Conservation (phyloP, 1,139 yeast genomes). For the Sugiyamaella paludigena region DNA sequence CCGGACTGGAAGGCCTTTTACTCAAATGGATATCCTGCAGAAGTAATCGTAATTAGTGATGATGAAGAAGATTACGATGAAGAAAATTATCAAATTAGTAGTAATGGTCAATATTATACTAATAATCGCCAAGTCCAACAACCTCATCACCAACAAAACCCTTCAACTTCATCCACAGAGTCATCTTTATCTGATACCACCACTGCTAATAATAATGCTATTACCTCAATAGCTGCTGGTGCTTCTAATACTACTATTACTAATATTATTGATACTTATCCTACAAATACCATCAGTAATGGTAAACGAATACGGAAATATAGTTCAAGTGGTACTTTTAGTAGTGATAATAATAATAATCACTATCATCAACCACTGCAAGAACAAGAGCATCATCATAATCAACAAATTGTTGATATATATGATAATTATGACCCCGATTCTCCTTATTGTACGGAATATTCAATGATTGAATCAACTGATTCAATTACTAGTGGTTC, state of each 20-base stretch:
- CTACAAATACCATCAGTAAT: no score
- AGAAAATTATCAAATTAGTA: neutral
- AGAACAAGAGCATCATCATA: neutral
- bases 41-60: constrained; percentile 38
- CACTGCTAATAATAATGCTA: constrained; percentile 4
- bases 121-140: neutral
- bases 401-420: neutral
- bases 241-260: neutral
- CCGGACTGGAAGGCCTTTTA: constrained; percentile 36
- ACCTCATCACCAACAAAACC: constrained; percentile 1
- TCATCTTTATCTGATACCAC: constrained; percentile 11
- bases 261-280: neutral
- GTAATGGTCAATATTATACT: neutral
- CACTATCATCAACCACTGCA: neutral
- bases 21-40: constrained; percentile 36
- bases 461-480: constrained; percentile 15
- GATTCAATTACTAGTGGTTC: constrained; percentile 15
- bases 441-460: constrained; percentile 12
- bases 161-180: constrained; percentile 1
- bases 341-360: neutral
- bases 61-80: constrained; percentile 27
- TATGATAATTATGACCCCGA: neutral
- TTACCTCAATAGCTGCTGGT: neutral
- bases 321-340: constrained; percentile 8
- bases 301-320: constrained; percentile 6